Evolutionary conservation across 208 protist genomes (phyloP).

Genomic region (Crithidia sp.): DNA sequence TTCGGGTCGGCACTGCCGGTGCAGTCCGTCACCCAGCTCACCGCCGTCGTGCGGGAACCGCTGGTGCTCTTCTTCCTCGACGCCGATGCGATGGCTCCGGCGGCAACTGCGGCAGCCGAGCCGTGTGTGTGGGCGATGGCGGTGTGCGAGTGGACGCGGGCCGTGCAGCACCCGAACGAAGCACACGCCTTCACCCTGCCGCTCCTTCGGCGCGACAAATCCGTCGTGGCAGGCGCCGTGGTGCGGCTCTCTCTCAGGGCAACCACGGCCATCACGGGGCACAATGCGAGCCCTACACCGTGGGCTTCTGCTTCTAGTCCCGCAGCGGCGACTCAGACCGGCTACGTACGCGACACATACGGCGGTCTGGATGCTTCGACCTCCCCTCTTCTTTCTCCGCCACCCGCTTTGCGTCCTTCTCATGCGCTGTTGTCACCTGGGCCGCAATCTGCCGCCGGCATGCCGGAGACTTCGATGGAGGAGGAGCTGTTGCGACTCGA

Average conservation of each 20-base stretch:
- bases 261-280: conserved; percentile 18
- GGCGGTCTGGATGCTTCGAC: no score
- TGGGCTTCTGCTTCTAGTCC: neutral
- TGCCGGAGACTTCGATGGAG: conserved; percentile 42
- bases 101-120: neutral
- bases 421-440: neutral
- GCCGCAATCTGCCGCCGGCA: neutral
- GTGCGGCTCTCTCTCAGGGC: conserved; percentile 66
- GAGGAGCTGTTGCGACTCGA: conserved; percentile 73
- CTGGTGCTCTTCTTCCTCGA: conserved; percentile 85
- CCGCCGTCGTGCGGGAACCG: conserved; percentile 65
- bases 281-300: neutral
- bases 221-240: conserved; percentile 43
- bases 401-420: neutral
- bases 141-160: conserved; percentile 70
- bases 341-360: no score
- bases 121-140: conserved; percentile 74
- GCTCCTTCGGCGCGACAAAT: conserved; percentile 52
- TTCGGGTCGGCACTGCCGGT: conserved; percentile 46
- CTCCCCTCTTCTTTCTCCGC: neutral
- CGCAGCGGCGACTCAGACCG: no score
- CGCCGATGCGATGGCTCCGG: conserved; percentile 45
- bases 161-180: conserved; percentile 48
- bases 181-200: conserved; percentile 55
- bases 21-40: conserved; percentile 41